A percentile compares a stretch with the other conserved stretches of the same genome.
phyloP scores from a whole-genome alignment of 2,329 filamentous ascomycete species.

The Colletotrichum tamarilloi region DNA sequence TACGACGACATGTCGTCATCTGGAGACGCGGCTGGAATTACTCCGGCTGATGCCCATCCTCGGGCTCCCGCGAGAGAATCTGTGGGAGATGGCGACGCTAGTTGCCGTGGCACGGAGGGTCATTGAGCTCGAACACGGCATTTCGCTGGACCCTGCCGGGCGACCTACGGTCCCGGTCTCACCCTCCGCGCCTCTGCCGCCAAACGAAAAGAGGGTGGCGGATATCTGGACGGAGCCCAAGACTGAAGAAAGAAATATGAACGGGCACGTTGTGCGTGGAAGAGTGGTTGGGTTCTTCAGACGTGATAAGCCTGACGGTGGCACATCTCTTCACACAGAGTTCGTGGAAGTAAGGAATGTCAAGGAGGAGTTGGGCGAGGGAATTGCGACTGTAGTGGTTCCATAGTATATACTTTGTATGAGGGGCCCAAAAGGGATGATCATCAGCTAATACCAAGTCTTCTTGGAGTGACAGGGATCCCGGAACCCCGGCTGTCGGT shows the following conservation, averaged over 20 bases:
- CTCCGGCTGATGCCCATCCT: slow-evolving; percentile 22
- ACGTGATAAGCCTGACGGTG: not conserved
- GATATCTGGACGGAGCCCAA: slow-evolving; percentile 9
- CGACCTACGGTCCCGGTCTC: not conserved
- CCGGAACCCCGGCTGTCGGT: not conserved
- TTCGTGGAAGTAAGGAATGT: slow-evolving; percentile 6
- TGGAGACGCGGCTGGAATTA: slow-evolving; percentile 20
- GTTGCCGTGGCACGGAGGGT: slow-evolving; percentile 20
- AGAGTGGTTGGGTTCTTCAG: slow-evolving; percentile 11
- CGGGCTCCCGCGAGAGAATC: slow-evolving; percentile 17
- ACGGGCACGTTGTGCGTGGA: not conserved
- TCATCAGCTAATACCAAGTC: not conserved
- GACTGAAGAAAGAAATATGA: slow-evolving; percentile 9
- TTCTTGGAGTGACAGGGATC: not conserved
- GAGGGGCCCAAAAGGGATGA: not conserved
- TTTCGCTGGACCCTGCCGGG: slow-evolving; percentile 9
- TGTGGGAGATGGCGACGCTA: slow-evolving; percentile 28
- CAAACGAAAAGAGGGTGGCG: slow-evolving; percentile 9
- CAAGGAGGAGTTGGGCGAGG: not conserved
- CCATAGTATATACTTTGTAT: not conserved
- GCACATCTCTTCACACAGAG: not conserved
- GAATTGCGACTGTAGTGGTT: not conserved
- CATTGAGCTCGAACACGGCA: slow-evolving; percentile 30
- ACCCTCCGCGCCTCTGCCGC: not conserved
- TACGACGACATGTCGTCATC: slow-evolving; percentile 12